Conservation (phyloP, 2,329 filamentous ascomycete genomes). For the Rachicladosporium sp. region DNA sequence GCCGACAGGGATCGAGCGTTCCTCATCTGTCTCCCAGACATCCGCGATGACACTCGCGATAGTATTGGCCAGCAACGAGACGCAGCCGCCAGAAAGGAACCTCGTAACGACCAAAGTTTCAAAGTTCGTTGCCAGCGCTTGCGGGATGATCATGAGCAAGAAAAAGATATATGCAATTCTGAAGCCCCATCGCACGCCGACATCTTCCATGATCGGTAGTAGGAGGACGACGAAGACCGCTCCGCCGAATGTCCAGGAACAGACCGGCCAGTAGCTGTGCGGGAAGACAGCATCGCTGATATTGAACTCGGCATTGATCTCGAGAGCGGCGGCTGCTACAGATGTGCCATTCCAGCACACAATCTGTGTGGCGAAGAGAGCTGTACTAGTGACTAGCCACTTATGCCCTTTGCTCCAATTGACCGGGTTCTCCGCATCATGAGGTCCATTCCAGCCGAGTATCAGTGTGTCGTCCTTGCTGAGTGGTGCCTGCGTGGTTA, state of each 20-base stretch:
- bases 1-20: conserved; percentile 23
- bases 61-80: conserved; percentile 24
- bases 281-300: conserved; percentile 25
- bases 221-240: conserved; percentile 24
- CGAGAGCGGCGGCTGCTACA: conserved; percentile 23
- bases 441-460: conserved; percentile 42
- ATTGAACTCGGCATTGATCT: conserved; percentile 22
- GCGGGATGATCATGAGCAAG: conserved; percentile 26
- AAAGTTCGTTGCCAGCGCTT: conserved; percentile 27
- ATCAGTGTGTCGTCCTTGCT: conserved; percentile 11
- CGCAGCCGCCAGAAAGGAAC: conserved; percentile 27
- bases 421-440: conserved; percentile 23
- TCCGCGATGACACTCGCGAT: conserved; percentile 27
- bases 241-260: conserved; percentile 26
- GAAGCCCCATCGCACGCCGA: conserved; percentile 21
- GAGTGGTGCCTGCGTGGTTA: too few relatives aligned
- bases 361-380: conserved; percentile 22
- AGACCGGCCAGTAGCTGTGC: conserved; percentile 28
- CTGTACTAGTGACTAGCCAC: conserved; percentile 22
- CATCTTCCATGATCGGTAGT: conserved; percentile 27
- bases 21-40: conserved; percentile 23
- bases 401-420: conserved; percentile 24
- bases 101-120: conserved; percentile 26
- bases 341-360: conserved; percentile 25
- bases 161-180: conserved; percentile 23